Percentiles rank a stretch among this genome's conserved stretches.
These are phyloP conservation scores for Graphilbum ipis-grandicollis DNA, from an alignment of 2,329 filamentous ascomycete species.

Conservation along the genomic window DNA sequence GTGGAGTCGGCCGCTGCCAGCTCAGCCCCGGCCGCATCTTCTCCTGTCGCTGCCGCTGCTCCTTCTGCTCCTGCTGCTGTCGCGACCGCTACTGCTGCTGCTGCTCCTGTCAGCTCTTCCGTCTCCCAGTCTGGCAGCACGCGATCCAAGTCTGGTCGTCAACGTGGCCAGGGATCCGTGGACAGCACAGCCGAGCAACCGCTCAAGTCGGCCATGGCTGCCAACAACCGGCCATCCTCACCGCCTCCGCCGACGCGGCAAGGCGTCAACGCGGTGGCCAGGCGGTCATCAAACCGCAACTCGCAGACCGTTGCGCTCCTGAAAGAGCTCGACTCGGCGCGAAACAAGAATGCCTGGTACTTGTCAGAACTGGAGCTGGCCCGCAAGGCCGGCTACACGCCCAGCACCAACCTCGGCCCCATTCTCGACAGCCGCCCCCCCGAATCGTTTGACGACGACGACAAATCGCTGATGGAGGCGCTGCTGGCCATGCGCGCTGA, in stretches of 20 bases:
- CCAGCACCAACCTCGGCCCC: constrained; percentile 52
- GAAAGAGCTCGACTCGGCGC: constrained; percentile 72
- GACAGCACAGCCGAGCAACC: constrained; percentile 48
- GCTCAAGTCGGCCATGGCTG: constrained; percentile 19
- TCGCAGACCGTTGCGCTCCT: constrained; percentile 56
- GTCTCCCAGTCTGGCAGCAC: not conserved
- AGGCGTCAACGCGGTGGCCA: constrained; percentile 36
- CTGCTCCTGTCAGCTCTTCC: constrained; percentile 8
- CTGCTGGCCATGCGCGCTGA: constrained; percentile 83
- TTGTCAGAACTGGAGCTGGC: constrained; percentile 87
- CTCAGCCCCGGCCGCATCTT: not conserved
- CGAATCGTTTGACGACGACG: constrained; percentile 78
- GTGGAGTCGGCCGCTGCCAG: not conserved
- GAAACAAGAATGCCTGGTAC: constrained; percentile 90
- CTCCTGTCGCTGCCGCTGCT: too few species aligned
- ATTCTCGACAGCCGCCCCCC: constrained; percentile 58
- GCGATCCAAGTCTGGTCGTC: constrained; percentile 21
- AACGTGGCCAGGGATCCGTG: constrained; percentile 44
- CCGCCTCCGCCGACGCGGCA: constrained; percentile 41
- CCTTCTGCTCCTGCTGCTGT: not conserved
- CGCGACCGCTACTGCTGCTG: not conserved
- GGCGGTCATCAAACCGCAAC: constrained; percentile 43
- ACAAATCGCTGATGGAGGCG: constrained; percentile 81
- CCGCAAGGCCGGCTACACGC: constrained; percentile 71
- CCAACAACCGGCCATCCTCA: constrained; percentile 28